Base-by-base conservation (phyloP, 2,329 filamentous ascomycete genomes). In the Xylariaceae sp. region DNA sequence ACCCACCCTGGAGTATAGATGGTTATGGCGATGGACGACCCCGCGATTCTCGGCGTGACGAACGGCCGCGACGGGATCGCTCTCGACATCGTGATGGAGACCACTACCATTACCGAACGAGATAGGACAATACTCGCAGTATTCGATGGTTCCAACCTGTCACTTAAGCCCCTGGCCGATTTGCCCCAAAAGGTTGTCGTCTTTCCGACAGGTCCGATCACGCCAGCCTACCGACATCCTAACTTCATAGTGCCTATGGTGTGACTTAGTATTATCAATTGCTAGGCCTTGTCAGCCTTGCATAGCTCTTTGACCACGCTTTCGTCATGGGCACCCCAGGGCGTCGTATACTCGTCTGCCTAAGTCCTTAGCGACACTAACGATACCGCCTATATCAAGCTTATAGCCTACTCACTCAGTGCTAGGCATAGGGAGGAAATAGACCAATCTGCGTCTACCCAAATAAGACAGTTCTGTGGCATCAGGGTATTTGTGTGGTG, bases 21-120 rank as follows among this genome's bases (percentile, higher is more conserved):
- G 39, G 59, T 13, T 57, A 64, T 41, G 42, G 55, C 29, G 59
- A 59, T 15, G 46, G 55, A 21, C 56, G 56, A 37, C 45, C 59
- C 18, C 59, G 62, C 23, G 61, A 64, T 37, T 60, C 50, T 33
- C 58, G 57, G 10, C 53, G 56, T n/a, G 53, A 67, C 23, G 58
- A 63, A 32, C 58, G 61, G 11, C 49, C 60, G 41, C 61, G 59
- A 36, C 63, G 62, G 36, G 61, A 65, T 41, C 59, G 53, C 24
- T 36, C 48, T 16, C 49, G 49, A n/a, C 62, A 62, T 36, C 56
- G 61, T 41, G 62, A 63, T 10, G 50, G 59, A 47, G 53, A 52
- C 16, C 59, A 59, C 33, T 32, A 53, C 24, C 59, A 57, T 13
- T 55, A 64, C 39, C 59, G 64, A 45, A 57, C 58, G 51, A 62